phyloP scores from a whole-genome alignment of 495 filamentous ascomycete genomes.

The Talaromyces ruber region DNA sequence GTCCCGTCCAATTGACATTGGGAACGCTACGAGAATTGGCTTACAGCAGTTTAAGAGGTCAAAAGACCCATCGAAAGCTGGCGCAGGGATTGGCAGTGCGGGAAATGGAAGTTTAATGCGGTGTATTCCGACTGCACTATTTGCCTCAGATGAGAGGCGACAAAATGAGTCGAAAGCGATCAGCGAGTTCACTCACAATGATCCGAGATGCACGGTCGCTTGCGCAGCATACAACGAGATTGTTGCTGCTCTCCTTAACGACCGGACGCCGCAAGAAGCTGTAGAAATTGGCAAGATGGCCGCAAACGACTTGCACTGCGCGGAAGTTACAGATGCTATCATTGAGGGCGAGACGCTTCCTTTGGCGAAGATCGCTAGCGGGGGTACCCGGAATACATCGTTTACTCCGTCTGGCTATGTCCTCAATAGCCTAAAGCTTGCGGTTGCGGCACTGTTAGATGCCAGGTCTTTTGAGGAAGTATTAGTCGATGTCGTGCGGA shows the following conservation, averaged over 20 bases:
- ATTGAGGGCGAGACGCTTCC: not conserved
- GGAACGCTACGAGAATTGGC: not conserved
- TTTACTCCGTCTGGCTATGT: not conserved
- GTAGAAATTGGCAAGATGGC: not conserved
- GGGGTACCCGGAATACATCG: not conserved
- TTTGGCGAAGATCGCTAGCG: not conserved
- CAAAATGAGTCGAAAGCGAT: not conserved
- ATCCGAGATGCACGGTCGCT: not conserved
- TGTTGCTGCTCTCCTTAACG: not conserved
- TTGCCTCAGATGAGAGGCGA: not conserved
- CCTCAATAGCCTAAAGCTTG: not conserved
- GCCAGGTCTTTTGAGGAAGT: not conserved
- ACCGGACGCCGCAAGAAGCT: not conserved
- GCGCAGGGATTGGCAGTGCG: not conserved
- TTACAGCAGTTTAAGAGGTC: not conserved
- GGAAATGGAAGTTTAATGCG: not conserved
- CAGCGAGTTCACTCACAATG: constrained; percentile 2
- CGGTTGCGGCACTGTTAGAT: constrained; percentile 1
- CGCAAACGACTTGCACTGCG: not conserved
- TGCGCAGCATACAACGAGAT: constrained; percentile 1
- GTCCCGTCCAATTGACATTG: not conserved
- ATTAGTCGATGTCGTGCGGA: constrained; percentile 27
- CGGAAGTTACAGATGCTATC: not conserved
- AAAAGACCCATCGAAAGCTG: not conserved
- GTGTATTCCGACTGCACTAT: not conserved